Percentiles rank a stretch among this genome's conserved stretches.
Evolutionary conservation across 2,329 filamentous ascomycete genomes (phyloP).

Genomic region (Lachnellula subtilissima): DNA sequence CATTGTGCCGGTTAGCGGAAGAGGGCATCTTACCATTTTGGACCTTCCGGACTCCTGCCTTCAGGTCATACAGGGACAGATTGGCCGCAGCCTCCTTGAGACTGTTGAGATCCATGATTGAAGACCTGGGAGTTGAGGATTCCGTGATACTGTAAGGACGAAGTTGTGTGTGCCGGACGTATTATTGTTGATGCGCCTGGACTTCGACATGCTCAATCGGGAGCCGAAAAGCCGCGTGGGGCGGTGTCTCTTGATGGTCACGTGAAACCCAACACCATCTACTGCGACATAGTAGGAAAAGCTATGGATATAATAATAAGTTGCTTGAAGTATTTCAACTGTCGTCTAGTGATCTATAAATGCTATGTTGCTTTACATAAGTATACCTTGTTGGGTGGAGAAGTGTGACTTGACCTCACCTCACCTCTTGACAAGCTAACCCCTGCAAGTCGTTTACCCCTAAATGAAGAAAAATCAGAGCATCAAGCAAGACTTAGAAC

Average conservation of each 20-base stretch:
- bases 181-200: background rate
- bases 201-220: background rate
- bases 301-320: too few species aligned
- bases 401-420: background rate
- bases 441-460: slow-evolving; percentile 5
- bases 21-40: slow-evolving; percentile 60
- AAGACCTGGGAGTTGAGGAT: background rate
- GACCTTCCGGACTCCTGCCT: slow-evolving; percentile 69
- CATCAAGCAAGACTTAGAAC: slow-evolving; percentile 1
- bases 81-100: slow-evolving; percentile 69
- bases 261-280: too few species aligned
- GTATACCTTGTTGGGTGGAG: too few species aligned
- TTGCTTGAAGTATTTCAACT: too few species aligned
- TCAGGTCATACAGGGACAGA: slow-evolving; percentile 69
- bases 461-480: slow-evolving; percentile 13
- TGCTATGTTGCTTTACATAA: too few species aligned
- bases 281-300: too few species aligned
- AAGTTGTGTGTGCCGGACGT: slow-evolving; percentile 4
- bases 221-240: background rate
- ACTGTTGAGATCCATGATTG: slow-evolving; percentile 60
- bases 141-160: slow-evolving; percentile 4
- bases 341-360: too few species aligned
- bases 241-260: too few species aligned
- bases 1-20: slow-evolving; percentile 22
- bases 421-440: slow-evolving; percentile 1